Base-by-base conservation (phyloP, 139 green algal genomes). In the Haematococcus sp. region DNA sequence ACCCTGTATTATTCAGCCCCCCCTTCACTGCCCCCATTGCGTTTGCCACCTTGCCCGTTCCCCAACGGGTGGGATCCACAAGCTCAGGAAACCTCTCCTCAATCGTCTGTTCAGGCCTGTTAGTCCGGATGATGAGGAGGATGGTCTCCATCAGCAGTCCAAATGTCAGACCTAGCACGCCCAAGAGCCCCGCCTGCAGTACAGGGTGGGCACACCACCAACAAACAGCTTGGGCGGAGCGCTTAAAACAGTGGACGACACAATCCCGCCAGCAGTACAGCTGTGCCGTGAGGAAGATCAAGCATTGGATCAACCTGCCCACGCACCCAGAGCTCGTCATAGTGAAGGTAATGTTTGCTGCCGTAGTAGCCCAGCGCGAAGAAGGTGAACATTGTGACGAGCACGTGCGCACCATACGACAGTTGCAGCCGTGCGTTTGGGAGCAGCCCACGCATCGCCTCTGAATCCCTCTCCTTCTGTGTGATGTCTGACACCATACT, bases 331-430 rank as follows among this genome's bases (percentile, higher is more conserved):
- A 75, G 68, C 33, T 76, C 60, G 31, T 81, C 46, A 34, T 34
- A 63, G 3, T 27, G 25, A n/a, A 75, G 28, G 2, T 54, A 58
- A 0, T 69, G 61, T 23, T 76, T 73, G 33, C 63, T 81, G 1
- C 77, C 84, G n/a, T 87, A 84, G 52, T 87, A 87, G 4, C 87
- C 85, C 51, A 93, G 72, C 2, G 85, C 79, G 68, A 88, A 94
- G 54, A 93, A 93, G 2, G 87, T 83, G 19, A 78, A 86, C 91
- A 96, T 96, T 66, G 90, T 91, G 0, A 89, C 84, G 0, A 94
- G 33, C 23, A 96, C 82, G 69, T 95, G 90, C n/a, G 90, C 56
- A 2, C 87, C 91, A 81, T 90, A 94, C 0, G 76, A 82, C 3
- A 93, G 71, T 75, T 95, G 91, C 52, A 90, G 66, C 54, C 80